phyloP scores from a whole-genome alignment of 2,329 filamentous ascomycete species.

The Colletotrichum caudatum region DNA sequence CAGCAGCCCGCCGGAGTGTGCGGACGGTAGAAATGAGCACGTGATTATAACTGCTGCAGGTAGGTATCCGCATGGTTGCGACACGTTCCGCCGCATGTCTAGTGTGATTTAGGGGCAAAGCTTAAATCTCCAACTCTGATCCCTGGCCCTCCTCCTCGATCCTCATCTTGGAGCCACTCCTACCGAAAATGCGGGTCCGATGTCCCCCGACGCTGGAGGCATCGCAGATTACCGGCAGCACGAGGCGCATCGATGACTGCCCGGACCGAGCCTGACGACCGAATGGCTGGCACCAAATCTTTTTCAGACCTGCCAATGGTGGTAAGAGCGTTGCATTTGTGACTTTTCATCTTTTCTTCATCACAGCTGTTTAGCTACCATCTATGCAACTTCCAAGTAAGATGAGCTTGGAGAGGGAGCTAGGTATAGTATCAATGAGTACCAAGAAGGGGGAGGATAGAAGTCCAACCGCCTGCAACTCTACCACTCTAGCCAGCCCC shows the following conservation, averaged over 20 bases:
- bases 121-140: conserved; percentile 34
- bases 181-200: conserved; percentile 1
- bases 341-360: not conserved
- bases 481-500: conserved; percentile 12
- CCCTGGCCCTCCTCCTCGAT: not conserved
- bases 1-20: not conserved
- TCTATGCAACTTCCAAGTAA: not conserved
- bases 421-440: not conserved
- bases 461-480: conserved; percentile 6
- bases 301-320: not conserved
- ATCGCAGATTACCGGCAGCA: not conserved
- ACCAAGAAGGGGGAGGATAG: not conserved
- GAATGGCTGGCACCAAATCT: not conserved
- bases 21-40: not conserved
- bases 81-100: conserved; percentile 14
- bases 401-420: not conserved
- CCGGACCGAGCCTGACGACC: too few species aligned
- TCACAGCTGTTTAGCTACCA: not conserved
- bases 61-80: not conserved
- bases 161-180: not conserved
- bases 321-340: not conserved
- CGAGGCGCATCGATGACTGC: not conserved
- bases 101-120: conserved; percentile 37
- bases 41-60: not conserved
- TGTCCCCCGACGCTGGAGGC: not conserved